A percentile compares a stretch with the other conserved stretches of the same genome.
Conservation (phyloP, 371 early-diverging fungal species). For the Vavraia culicis region DNA sequence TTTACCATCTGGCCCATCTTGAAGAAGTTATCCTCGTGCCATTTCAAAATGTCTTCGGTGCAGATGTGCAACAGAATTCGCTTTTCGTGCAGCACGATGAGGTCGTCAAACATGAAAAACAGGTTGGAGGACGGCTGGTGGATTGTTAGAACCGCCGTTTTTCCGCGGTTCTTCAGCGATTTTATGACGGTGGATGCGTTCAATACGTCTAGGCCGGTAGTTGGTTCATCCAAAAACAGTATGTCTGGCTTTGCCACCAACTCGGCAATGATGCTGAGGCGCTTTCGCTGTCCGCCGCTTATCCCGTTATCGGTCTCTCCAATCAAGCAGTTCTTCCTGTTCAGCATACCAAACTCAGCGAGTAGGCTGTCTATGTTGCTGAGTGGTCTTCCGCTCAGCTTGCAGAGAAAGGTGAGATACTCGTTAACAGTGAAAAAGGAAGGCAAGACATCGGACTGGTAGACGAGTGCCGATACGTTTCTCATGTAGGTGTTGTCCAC, state of each 20-base stretch:
- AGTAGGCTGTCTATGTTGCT: slow-evolving; percentile 8
- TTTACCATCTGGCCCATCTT: slow-evolving; percentile 67
- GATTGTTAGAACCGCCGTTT: not conserved
- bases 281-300: slow-evolving; percentile 59
- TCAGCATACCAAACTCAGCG: slow-evolving; percentile 9
- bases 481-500: slow-evolving; percentile 36
- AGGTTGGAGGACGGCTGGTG: slow-evolving; percentile 37
- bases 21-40: slow-evolving; percentile 52
- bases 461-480: slow-evolving; percentile 45
- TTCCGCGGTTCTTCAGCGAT: too few relatives aligned
- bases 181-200: too few relatives aligned
- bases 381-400: slow-evolving; percentile 40
- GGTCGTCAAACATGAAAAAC: slow-evolving; percentile 31
- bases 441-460: slow-evolving; percentile 46
- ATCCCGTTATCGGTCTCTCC: slow-evolving; percentile 29
- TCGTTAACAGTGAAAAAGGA: slow-evolving; percentile 40
- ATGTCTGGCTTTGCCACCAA: slow-evolving; percentile 61
- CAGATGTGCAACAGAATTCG: slow-evolving; percentile 45
- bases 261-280: slow-evolving; percentile 61
- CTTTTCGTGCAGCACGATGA: slow-evolving; percentile 22
- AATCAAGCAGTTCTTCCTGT: slow-evolving; percentile 4
- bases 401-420: slow-evolving; percentile 26
- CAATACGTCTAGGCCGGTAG: slow-evolving; percentile 55
- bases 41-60: slow-evolving; percentile 42
- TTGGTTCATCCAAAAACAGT: slow-evolving; percentile 68